Percentiles rank a stretch among this genome's conserved stretches.
Evolutionary conservation across 2,329 filamentous ascomycete genomes (phyloP).

Genomic region (Seiridium cupressi): DNA sequence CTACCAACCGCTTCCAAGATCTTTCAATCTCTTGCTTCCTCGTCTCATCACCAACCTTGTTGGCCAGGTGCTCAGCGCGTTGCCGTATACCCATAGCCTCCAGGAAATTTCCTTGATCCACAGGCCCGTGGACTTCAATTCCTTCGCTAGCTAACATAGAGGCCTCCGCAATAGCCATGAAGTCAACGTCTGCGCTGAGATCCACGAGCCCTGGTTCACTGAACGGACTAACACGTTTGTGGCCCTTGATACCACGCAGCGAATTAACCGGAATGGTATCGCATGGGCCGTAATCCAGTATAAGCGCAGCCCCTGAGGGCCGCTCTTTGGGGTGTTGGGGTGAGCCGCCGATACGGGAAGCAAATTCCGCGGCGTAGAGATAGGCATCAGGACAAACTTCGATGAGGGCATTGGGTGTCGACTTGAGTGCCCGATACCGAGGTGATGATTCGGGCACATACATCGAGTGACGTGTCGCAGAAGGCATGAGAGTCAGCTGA

Average conservation of each 20-base stretch:
- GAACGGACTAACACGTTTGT: constrained; percentile 77
- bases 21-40: constrained; percentile 63
- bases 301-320: constrained; percentile 83
- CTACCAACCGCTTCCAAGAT: constrained; percentile 81
- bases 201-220: constrained; percentile 79
- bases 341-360: constrained; percentile 76
- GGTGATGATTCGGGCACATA: constrained; percentile 80
- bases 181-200: constrained; percentile 91
- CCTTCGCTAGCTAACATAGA: constrained; percentile 72
- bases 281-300: constrained; percentile 89
- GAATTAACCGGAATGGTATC: constrained; percentile 82
- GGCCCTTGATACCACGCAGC: constrained; percentile 80
- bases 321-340: constrained; percentile 49
- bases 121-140: constrained; percentile 89
- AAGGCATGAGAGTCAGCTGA: constrained; percentile 74
- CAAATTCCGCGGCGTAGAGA: constrained; percentile 78
- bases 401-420: constrained; percentile 67
- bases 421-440: constrained; percentile 75
- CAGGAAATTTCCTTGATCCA: constrained; percentile 81
- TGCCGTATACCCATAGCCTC: constrained; percentile 79
- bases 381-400: constrained; percentile 89
- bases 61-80: constrained; percentile 67
- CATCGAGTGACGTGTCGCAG: constrained; percentile 76
- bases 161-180: constrained; percentile 79
- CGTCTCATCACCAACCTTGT: constrained; percentile 39